Evolutionary conservation across 306 rosid species (phyloP).

Genomic region (Mimosa pudica): DNA sequence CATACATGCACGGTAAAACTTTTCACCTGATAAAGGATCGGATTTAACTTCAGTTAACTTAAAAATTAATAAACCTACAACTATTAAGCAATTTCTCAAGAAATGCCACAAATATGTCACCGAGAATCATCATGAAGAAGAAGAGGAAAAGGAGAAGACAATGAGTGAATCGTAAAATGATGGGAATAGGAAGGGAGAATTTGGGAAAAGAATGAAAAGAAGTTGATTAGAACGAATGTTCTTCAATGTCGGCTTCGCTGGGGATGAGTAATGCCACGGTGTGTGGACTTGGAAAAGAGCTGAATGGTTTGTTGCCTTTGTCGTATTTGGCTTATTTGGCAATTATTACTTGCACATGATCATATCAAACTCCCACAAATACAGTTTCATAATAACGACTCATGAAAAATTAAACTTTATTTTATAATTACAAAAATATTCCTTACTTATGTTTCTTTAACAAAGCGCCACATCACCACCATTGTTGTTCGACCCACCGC

Average conservation of each 20-base stretch:
- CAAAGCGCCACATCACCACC: too few relatives aligned
- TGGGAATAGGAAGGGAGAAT: slow-evolving; percentile 29
- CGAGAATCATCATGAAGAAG: background rate
- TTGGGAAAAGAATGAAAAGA: background rate
- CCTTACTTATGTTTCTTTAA: too few relatives aligned
- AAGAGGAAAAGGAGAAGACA: background rate
- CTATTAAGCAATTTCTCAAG: background rate
- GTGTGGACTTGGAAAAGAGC: slow-evolving; percentile 43
- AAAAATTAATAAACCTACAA: background rate
- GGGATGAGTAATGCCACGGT: slow-evolving; percentile 60
- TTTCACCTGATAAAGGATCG: background rate
- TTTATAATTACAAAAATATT: background rate
- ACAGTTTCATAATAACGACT: too few relatives aligned
- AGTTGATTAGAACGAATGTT: slow-evolving; percentile 29
- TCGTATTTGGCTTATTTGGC: slow-evolving; percentile 39
- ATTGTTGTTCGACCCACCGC: too few relatives aligned
- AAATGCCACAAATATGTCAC: background rate
- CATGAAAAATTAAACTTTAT: too few relatives aligned
- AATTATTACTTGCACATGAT: background rate
- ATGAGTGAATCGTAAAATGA: background rate
- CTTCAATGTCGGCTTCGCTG: background rate
- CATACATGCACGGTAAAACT: background rate
- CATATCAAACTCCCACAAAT: too few relatives aligned
- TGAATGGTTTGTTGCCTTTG: slow-evolving; percentile 39
- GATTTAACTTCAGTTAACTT: background rate